Base-by-base conservation (phyloP, 169 alveolate genomes). In the Babesia gibsoni region DNA sequence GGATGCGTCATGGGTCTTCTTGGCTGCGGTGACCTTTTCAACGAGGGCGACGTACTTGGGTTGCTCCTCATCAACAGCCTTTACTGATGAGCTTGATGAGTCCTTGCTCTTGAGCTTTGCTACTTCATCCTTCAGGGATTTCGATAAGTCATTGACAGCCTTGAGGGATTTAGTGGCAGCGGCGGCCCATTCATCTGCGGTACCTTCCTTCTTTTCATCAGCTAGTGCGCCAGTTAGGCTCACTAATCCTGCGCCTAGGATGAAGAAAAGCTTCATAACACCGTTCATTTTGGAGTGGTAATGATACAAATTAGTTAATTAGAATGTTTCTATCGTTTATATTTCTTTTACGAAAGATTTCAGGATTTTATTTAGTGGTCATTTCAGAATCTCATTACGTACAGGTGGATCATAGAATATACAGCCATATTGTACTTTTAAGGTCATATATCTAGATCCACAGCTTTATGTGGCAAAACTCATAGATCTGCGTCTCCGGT, bases 231-330 rank as follows among this genome's bases (percentile, higher is more conserved):
- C 4, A 14, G 22, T 32, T 1, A 1, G 1, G 8, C 61, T 6
- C 30, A 32, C 72, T 30, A 42, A 41, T 6, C 72, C 72, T 41
- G 59, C 50, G 14, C n/a, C n/a, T n/a, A 61, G n/a, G 58, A 61
- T 41, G 29, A 61, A 25, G 46, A 45, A 33, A 35, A 61, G 7
- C 25, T 35, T 18, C 41, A 32, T 45, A 10, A 39, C 29, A 4
- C 52, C 25, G 59, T 61, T 61, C 72, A 61, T 61, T 61, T 10
- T 61, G 43, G 33, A 12, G 27, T 3, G n/a, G n/a, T n/a, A n/a
- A n/a, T n/a, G n/a, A n/a, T n/a, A n/a, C n/a, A n/a, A n/a, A n/a
- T n/a, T n/a, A n/a, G n/a, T n/a, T n/a, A n/a, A n/a, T n/a, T n/a
- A n/a, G n/a, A 41, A 41, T 41, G 16, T 41, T 16, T 41, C 16